Conservation (phyloP, 345 rosid genomes). For the Arabis alpina region DNA sequence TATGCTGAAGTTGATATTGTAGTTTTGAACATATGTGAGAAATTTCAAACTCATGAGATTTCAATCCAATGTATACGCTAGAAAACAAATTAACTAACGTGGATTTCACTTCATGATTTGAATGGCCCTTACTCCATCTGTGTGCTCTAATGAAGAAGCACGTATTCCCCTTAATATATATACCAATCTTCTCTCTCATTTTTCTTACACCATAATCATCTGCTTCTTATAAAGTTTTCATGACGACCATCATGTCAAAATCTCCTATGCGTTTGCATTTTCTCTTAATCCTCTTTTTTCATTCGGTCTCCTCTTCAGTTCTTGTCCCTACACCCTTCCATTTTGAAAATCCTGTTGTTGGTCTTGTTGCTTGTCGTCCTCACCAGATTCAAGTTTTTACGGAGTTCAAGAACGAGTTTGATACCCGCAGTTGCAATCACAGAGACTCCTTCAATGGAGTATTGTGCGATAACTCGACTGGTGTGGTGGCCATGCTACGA, state of each 20-base stretch:
- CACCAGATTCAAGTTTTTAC: constrained; percentile 18
- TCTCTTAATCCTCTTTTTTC: constrained; percentile 12
- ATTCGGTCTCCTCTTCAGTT: not conserved
- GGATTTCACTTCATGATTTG: not conserved
- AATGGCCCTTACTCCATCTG: not conserved
- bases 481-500: not conserved
- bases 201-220: not conserved
- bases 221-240: not conserved
- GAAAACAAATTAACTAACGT: not conserved
- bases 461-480: constrained; percentile 21
- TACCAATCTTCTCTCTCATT: not conserved
- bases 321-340: not conserved
- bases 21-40: not conserved
- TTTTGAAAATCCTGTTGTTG: not conserved
- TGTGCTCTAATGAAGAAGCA: not conserved
- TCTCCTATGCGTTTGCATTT: not conserved
- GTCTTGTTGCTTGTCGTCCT: constrained; percentile 3
- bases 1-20: too few species aligned
- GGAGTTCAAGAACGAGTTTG: constrained; percentile 27
- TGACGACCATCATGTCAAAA: not conserved
- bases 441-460: not conserved
- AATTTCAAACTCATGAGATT: constrained; percentile 2
- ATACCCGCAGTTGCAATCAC: not conserved
- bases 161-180: not conserved
- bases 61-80: not conserved